Conservation (phyloP, 2,329 filamentous ascomycete species). For the Pestalotiopsis sp. region DNA sequence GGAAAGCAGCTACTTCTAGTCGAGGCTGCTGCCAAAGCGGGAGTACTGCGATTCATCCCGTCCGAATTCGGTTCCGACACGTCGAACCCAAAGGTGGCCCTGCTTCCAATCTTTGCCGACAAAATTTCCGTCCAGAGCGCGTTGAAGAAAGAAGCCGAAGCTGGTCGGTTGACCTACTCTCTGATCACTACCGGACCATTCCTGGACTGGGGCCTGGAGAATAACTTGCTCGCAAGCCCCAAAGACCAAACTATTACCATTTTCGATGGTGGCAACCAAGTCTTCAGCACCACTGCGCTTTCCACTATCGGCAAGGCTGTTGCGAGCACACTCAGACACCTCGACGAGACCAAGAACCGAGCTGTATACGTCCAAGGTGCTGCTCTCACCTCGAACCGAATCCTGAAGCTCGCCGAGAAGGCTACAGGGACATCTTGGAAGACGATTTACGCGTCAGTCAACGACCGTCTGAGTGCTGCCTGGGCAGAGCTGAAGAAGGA, state of each 20-base stretch:
- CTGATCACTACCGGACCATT: constrained; percentile 54
- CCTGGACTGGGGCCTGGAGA: constrained; percentile 55
- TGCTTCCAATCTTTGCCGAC: constrained; percentile 50
- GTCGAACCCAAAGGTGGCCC: constrained; percentile 28
- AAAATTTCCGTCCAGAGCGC: constrained; percentile 47
- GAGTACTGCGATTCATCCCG: constrained; percentile 62
- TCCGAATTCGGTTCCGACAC: constrained; percentile 46
- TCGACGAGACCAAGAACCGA: constrained; percentile 47
- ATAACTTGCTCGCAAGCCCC: constrained; percentile 31
- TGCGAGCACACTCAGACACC: constrained; percentile 42
- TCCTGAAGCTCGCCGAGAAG: constrained; percentile 34
- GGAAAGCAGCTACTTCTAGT: constrained; percentile 48
- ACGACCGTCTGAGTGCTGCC: neutral
- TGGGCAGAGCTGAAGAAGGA: neutral
- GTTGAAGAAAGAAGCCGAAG: constrained; percentile 39
- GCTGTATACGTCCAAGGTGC: constrained; percentile 54
- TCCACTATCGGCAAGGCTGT: constrained; percentile 44
- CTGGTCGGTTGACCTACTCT: constrained; percentile 52
- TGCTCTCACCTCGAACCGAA: constrained; percentile 47
- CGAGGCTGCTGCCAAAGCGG: constrained; percentile 57
- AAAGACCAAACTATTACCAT: constrained; percentile 34
- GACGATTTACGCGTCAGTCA: neutral
- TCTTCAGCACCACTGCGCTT: constrained; percentile 45
- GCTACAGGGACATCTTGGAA: neutral
- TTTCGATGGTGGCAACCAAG: constrained; percentile 45